These are phyloP conservation scores for Bipolaris sorokiniana DNA, from an alignment of 2,329 filamentous ascomycete species.

Conservation along the genomic window DNA sequence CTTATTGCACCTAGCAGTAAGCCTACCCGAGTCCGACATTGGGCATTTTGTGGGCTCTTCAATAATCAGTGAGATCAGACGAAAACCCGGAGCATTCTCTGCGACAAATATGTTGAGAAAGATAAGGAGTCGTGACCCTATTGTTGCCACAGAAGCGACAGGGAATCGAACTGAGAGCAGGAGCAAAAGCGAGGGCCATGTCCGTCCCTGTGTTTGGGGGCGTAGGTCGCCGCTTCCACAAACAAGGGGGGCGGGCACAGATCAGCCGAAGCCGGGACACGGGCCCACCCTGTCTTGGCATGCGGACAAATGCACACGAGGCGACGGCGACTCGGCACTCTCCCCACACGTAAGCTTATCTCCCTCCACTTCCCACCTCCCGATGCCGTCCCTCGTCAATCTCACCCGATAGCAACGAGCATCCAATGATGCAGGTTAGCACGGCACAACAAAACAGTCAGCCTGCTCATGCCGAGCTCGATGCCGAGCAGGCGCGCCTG, in stretches of 20 bases:
- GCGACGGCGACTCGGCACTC: constrained; percentile 12
- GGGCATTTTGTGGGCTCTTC: too few relatives aligned
- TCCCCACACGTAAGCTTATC: constrained; percentile 21
- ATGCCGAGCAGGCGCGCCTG: constrained; percentile 30
- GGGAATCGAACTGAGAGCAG: too few relatives aligned
- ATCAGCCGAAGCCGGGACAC: constrained; percentile 7
- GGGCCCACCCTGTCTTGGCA: constrained; percentile 4
- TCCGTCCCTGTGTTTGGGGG: neutral
- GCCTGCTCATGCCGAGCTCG: constrained; percentile 23
- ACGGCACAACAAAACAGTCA: constrained; percentile 12
- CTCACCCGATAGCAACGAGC: constrained; percentile 9
- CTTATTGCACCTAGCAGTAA: too few relatives aligned
- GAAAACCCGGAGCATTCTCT: too few relatives aligned
- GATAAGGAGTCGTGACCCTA: too few relatives aligned
- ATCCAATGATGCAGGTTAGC: constrained; percentile 27
- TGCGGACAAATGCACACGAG: neutral
- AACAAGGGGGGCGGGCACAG: neutral
- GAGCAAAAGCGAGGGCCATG: too few relatives aligned
- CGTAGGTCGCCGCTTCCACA: neutral
- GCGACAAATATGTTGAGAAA: too few relatives aligned
- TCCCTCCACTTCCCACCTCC: constrained; percentile 32
- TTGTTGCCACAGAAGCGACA: too few relatives aligned
- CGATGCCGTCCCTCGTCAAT: constrained; percentile 21
- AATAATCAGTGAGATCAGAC: too few relatives aligned
- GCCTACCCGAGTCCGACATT: too few relatives aligned